These are phyloP conservation scores for Candida sp. DNA, from an alignment of 1,139 yeast genomes.

Conservation along the genomic window DNA sequence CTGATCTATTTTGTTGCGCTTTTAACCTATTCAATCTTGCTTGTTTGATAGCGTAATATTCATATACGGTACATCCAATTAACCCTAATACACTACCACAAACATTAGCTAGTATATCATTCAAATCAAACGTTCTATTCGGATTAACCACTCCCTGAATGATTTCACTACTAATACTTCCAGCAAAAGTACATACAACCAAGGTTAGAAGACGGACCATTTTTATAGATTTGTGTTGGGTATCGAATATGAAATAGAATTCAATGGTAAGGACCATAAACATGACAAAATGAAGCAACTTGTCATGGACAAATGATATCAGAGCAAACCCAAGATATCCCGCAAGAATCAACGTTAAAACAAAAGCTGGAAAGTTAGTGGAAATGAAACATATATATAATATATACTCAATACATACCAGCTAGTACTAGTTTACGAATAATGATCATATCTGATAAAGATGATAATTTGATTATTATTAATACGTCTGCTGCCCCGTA, in stretches of 20 bases:
- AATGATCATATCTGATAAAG: slow-evolving; percentile 11
- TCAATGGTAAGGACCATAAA: slow-evolving; percentile 50
- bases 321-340: slow-evolving; percentile 53
- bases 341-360: slow-evolving; percentile 24
- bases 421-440: slow-evolving; percentile 21
- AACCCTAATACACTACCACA: slow-evolving; percentile 31
- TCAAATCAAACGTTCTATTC: slow-evolving; percentile 42
- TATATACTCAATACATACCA: slow-evolving; percentile 17
- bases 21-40: slow-evolving; percentile 5
- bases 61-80: slow-evolving; percentile 11
- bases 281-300: slow-evolving; percentile 46
- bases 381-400: neutral
- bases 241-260: slow-evolving; percentile 54
- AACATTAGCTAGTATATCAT: slow-evolving; percentile 46
- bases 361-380: slow-evolving; percentile 19
- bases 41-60: slow-evolving; percentile 8
- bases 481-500: too few species aligned
- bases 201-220: slow-evolving; percentile 40
- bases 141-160: slow-evolving; percentile 45
- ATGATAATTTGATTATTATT: too few species aligned
- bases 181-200: slow-evolving; percentile 40
- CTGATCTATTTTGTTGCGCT: slow-evolving; percentile 3
- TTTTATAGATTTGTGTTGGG: slow-evolving; percentile 29
- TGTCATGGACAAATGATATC: slow-evolving; percentile 48
- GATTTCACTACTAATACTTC: slow-evolving; percentile 52